Conservation (phyloP, 768 basidiomycete genomes). For the Agrocybe pediades region DNA sequence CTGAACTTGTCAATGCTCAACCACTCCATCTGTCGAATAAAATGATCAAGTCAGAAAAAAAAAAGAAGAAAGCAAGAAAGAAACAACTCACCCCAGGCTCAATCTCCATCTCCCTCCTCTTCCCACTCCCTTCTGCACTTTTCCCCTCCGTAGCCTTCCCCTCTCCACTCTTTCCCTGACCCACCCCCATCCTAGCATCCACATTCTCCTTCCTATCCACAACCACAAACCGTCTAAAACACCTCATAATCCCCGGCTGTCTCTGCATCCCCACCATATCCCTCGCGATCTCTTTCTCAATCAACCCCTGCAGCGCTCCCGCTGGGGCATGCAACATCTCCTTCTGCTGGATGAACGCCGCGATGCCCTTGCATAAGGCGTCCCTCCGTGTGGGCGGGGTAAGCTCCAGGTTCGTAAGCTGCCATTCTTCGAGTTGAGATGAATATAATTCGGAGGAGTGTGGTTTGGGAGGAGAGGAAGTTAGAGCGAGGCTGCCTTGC, state of each 20-base stretch:
- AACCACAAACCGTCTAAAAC: conserved; percentile 68
- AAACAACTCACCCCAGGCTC: conserved; percentile 46
- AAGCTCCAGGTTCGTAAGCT: conserved; percentile 33
- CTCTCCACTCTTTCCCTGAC: too few species aligned
- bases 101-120: not conserved
- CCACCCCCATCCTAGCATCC: too few species aligned
- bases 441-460: not conserved
- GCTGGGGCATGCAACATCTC: conserved; percentile 14
- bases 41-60: conserved; percentile 1
- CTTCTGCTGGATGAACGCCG: conserved; percentile 33
- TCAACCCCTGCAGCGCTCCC: conserved; percentile 32
- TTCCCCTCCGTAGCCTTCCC: too few species aligned
- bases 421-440: conserved; percentile 33
- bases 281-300: conserved; percentile 47
- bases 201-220: conserved; percentile 42
- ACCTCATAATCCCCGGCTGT: conserved; percentile 63
- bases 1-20: conserved; percentile 43
- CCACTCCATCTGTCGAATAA: conserved; percentile 56
- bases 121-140: too few species aligned
- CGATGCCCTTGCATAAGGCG: conserved; percentile 45
- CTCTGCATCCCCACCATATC: conserved; percentile 57
- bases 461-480: conserved; percentile 44
- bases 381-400: conserved; percentile 34
- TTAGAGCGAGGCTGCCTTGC: conserved; percentile 55
- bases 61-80: not conserved